Conservation (phyloP, 331 rosid genomes). For the Acacia pycnantha region DNA sequence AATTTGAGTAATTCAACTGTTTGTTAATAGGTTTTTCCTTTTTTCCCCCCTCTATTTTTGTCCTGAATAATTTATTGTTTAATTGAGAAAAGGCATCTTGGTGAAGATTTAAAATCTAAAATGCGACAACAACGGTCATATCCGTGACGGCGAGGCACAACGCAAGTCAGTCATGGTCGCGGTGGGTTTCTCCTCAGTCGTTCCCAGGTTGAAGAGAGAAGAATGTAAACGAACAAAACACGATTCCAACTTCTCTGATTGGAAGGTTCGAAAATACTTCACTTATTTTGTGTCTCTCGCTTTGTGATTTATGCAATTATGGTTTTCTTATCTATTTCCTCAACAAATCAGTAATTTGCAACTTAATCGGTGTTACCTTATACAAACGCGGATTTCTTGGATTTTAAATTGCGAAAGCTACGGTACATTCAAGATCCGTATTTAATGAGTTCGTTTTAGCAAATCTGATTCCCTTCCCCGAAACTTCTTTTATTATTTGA, state of each 20-base stretch:
- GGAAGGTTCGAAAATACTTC: constrained; percentile 47
- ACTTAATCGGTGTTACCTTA: not conserved
- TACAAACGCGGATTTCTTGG: not conserved
- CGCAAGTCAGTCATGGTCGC: constrained; percentile 27
- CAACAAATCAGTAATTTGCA: not conserved
- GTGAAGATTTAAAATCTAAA: not conserved
- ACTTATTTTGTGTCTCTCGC: not conserved
- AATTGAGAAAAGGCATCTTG: not conserved
- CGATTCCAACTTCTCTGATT: constrained; percentile 58
- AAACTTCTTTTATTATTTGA: not conserved
- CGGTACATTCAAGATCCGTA: not conserved
- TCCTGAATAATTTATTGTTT: too few species aligned
- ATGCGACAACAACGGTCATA: constrained; percentile 24
- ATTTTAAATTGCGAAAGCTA: not conserved
- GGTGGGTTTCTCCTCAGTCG: not conserved
- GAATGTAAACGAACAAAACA: constrained; percentile 67
- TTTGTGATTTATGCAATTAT: not conserved
- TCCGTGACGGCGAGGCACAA: not conserved
- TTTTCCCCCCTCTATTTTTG: too few species aligned
- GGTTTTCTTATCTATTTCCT: not conserved
- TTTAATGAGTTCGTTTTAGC: not conserved
- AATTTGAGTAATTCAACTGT: too few species aligned
- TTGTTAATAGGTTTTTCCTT: too few species aligned
- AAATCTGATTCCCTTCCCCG: not conserved
- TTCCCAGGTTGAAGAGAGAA: constrained; percentile 62